Evolutionary conservation across 345 rosid species (phyloP), one percentile per base, ranked within the genome.

Genomic region (Conringia planisiliqua): DNA sequence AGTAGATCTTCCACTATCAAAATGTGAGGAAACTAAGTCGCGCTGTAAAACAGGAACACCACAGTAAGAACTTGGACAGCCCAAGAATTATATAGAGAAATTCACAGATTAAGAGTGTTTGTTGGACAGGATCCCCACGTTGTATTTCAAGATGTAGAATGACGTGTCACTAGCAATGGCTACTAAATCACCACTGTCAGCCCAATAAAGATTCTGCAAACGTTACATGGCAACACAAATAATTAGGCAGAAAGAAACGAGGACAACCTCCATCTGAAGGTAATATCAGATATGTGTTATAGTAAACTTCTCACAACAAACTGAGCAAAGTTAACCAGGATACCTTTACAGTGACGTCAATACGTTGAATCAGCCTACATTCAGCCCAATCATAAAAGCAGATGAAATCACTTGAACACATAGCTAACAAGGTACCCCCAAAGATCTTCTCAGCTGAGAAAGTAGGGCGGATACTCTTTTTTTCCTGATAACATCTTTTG

Each of bases 361-460:
- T 92, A 67, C 98, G 87, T 65, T 96, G 87, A 82, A 96, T 96
- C 82, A 96, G 82, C 86, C 98, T 87, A 85, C 97, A 96, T 69
- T 92, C 99, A 82, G 89, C 90, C 99, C 99, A 96, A 84, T 96
- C 99, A 79, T 92, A 92, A 75, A 96, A 96, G 84, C 99, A 96
- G 72, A 96, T 96, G 74, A 96, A 96, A 77, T 92, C 99, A 82
- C 82, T 96, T 58, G 97, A 87, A 86, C 99, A 88, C 97, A 96
- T 92, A 36, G 98, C 98, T 84, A 96, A 80, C 72, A 96, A 80
- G 74, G 89, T 87, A 51, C 99, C 99, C 56, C 99, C 99, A 81
- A 66, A 87, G 56, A 96, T 96, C 67, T 59, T 96, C 81, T 96
- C 99, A 39, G 97, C 90, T 10, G 91, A 90, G 84, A 90, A 96